These are phyloP conservation scores for Citrus medica DNA, from an alignment of 345 rosid species.

Conservation along the genomic window DNA sequence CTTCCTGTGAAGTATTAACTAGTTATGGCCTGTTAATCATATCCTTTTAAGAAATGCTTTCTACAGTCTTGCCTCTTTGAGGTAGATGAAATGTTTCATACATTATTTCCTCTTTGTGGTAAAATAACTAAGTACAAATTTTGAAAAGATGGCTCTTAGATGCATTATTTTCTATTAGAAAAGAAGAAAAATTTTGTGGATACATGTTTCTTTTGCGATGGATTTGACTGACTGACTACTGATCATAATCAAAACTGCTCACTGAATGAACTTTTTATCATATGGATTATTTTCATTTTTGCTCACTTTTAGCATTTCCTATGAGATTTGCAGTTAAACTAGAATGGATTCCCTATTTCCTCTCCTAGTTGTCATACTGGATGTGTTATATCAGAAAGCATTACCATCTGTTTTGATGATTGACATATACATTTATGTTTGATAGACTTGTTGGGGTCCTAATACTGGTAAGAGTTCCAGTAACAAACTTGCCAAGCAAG, in stretches of 20 bases:
- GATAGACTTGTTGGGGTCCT: slow-evolving; percentile 66
- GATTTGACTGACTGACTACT: not conserved
- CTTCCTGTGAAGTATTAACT: not conserved
- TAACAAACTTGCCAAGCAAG: slow-evolving; percentile 81
- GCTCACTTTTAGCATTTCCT: not conserved
- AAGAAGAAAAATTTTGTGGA: not conserved
- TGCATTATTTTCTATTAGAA: not conserved
- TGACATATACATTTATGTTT: slow-evolving; percentile 10
- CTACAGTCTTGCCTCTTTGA: not conserved
- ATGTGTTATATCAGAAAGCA: not conserved
- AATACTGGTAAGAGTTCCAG: slow-evolving; percentile 68
- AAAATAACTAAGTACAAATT: not conserved
- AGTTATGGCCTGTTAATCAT: not conserved
- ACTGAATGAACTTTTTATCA: not conserved
- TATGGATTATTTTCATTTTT: not conserved
- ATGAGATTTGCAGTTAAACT: not conserved
- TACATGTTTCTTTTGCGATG: not conserved
- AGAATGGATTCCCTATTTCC: not conserved
- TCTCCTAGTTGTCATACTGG: slow-evolving; percentile 1
- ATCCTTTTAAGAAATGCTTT: not conserved
- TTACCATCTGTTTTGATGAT: slow-evolving; percentile 11
- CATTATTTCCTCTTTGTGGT: not conserved
- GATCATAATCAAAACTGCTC: not conserved
- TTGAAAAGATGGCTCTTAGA: not conserved
- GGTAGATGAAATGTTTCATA: not conserved